phyloP scores from a whole-genome alignment of 108 stramenopile genomes.

The Fragilariopsis cylindrus region DNA sequence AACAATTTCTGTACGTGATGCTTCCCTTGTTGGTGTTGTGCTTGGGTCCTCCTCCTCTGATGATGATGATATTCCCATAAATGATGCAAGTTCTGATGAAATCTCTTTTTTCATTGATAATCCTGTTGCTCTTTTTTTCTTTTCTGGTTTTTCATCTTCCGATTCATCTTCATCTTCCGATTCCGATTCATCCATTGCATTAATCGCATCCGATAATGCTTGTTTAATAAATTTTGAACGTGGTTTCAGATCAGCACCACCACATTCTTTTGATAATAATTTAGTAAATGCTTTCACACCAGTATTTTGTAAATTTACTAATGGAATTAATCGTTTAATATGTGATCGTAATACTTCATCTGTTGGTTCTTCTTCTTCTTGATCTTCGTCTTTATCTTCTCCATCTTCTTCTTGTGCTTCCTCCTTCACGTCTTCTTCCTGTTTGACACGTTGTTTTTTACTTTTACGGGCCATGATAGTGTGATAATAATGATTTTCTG shows the following conservation, averaged over 20 bases:
- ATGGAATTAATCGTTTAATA: slow-evolving; percentile 60
- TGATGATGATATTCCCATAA: slow-evolving; percentile 43
- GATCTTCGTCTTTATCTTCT: neutral
- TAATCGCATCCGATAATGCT: slow-evolving; percentile 61
- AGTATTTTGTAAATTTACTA: slow-evolving; percentile 72
- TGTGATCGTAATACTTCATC: slow-evolving; percentile 26
- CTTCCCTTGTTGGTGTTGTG: slow-evolving; percentile 17
- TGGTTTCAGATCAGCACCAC: slow-evolving; percentile 52
- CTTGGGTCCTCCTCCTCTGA: slow-evolving; percentile 7
- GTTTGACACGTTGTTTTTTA: neutral
- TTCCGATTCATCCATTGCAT: slow-evolving; percentile 41
- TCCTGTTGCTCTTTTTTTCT: slow-evolving; percentile 42
- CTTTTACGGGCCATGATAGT: neutral
- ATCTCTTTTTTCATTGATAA: slow-evolving; percentile 73
- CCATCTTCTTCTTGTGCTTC: neutral
- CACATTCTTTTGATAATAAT: slow-evolving; percentile 56
- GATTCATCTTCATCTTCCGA: slow-evolving; percentile 24
- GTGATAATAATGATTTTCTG: too few species aligned
- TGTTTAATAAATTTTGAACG: slow-evolving; percentile 68
- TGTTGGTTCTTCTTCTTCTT: slow-evolving; percentile 14
- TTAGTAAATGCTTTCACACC: slow-evolving; percentile 76
- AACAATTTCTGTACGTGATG: slow-evolving; percentile 72
- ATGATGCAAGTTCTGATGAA: slow-evolving; percentile 50
- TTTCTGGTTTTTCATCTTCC: slow-evolving; percentile 47
- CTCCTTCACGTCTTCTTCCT: neutral